Base-by-base conservation (phyloP, 345 rosid genomes). In the Melastoma malabathricum region DNA sequence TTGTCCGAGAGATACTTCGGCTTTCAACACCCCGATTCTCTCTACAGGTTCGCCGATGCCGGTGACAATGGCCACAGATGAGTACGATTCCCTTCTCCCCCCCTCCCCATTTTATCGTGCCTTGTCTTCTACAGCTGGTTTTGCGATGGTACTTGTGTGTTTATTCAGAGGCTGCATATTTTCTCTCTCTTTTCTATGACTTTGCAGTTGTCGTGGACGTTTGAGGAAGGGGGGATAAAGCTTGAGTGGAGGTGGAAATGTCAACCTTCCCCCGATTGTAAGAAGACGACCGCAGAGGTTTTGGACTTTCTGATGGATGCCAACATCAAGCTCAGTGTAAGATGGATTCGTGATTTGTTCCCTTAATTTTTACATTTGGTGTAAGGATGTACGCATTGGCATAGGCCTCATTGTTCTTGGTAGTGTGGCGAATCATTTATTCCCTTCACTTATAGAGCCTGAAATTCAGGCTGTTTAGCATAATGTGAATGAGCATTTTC, bases 201-300 rank as follows among this genome's bases (percentile, higher is more conserved):
- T 18, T 29, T 68, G 72, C 66, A 90, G 96, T 71, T 90, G 46
- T 82, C 95, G 0, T 86, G 96, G 98, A 84, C 82, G 0, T 90
- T 90, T 70, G 95, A 84, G 64, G 86, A 74, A 64, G 89, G 77
- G 69, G 96, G 95, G 64, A 90, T 71, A 16, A 86, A 72, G 66
- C 85, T 90, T 1, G 89, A 86, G 54, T 86, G 98, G 96, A 59
- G 93, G 51, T 90, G 98, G 93, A 86, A 84, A 59, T 86, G 81
- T 57, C 70, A 54, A 61, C 84, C 79, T 2, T 73, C 77, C 1
- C 59, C 78, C 13, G 81, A 80, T 59, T 39, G 46, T 66, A 69
- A 73, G 70, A 70, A 59, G 72, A 70, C 68, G 41, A 82, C 76
- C 1, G 59, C 77, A 0, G 87, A 53, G 41, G 70, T 90, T 57